These are phyloP conservation scores for Phialophora expanda DNA, from an alignment of 2,329 filamentous ascomycete species.

Conservation along the genomic window DNA sequence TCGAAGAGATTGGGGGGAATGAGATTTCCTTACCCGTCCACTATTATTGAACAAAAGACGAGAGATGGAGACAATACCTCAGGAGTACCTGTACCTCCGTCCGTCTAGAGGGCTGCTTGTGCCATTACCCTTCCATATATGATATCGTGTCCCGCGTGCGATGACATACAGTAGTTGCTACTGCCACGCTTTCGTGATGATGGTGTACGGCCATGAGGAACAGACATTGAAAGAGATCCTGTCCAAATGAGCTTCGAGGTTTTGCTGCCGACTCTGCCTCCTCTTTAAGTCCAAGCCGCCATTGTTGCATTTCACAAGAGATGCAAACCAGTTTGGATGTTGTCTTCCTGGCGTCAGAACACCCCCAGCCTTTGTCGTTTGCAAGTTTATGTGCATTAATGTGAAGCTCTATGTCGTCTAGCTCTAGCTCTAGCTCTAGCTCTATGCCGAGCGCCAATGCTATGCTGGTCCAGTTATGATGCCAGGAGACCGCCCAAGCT, in stretches of 20 bases:
- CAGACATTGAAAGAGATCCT: not conserved
- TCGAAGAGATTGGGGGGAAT: too few relatives aligned
- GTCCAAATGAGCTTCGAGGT: not conserved
- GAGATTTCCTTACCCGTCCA: too few relatives aligned
- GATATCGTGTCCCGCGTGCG: too few relatives aligned
- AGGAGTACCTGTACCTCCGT: too few relatives aligned
- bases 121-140: too few relatives aligned
- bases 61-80: too few relatives aligned
- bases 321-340: not conserved
- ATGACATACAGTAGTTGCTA: too few relatives aligned
- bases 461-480: not conserved
- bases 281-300: too few relatives aligned
- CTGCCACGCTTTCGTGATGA: too few relatives aligned
- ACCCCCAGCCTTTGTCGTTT: not conserved
- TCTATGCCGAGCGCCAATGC: constrained; percentile 8
- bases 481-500: constrained; percentile 1
- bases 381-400: not conserved
- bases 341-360: not conserved
- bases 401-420: constrained; percentile 1
- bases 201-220: too few relatives aligned
- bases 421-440: constrained; percentile 1
- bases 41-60: too few relatives aligned
- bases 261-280: not conserved
- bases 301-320: not conserved
- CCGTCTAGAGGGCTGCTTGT: too few relatives aligned